phyloP scores from a whole-genome alignment of 106 monocot genomes.

The Acanthochlamys bracteata region DNA sequence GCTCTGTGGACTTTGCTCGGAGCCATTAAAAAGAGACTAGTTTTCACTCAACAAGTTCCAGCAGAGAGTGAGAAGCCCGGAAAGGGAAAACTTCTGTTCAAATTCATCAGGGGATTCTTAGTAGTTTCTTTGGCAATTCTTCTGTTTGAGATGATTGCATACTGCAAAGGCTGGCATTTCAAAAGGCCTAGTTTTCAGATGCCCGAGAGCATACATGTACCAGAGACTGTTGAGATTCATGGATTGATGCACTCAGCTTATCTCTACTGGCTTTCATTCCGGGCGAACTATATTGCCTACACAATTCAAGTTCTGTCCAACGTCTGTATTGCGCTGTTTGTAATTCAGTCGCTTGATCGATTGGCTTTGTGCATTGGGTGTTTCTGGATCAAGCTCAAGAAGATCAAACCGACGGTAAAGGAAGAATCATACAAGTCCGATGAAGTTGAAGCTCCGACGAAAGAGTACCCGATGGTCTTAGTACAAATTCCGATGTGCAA shows the following conservation, averaged over 20 bases:
- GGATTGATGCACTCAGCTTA: conserved; percentile 39
- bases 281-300: conserved; percentile 38
- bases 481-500: conserved; percentile 81
- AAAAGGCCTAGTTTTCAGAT: conserved; percentile 21
- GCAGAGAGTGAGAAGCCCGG: conserved; percentile 16
- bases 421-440: conserved; percentile 10
- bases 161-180: conserved; percentile 44
- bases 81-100: conserved; percentile 23
- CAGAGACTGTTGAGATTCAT: conserved; percentile 30
- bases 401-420: conserved; percentile 25
- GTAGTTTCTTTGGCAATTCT: conserved; percentile 23
- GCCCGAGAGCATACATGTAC: conserved; percentile 24
- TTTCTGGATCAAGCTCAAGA: conserved; percentile 41
- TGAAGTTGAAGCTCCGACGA: conserved; percentile 6
- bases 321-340: conserved; percentile 41
- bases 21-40: conserved; percentile 27
- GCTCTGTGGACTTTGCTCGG: conserved; percentile 27
- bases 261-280: conserved; percentile 31
- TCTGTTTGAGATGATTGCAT: conserved; percentile 28
- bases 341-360: conserved; percentile 29
- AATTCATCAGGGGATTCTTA: conserved; percentile 33
- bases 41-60: background rate
- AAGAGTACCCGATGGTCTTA: conserved; percentile 52
- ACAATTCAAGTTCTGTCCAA: conserved; percentile 38
- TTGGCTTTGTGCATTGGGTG: conserved; percentile 28